Evolutionary conservation across 768 basidiomycete genomes (phyloP).

Genomic region (Serendipita sp.): DNA sequence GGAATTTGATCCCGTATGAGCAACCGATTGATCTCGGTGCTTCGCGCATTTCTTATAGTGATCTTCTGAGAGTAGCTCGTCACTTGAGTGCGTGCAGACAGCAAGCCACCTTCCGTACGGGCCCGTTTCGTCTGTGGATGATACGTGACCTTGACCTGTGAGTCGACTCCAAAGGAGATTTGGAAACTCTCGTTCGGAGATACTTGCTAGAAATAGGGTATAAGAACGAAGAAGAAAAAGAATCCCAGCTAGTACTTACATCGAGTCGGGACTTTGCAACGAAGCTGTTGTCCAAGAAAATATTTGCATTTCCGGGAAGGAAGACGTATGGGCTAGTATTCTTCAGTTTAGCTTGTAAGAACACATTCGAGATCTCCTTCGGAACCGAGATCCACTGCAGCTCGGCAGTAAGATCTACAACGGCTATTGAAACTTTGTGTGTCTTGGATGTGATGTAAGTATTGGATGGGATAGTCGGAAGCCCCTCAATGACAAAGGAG

Average conservation of each 20-base stretch:
- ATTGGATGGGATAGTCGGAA: conserved; percentile 37
- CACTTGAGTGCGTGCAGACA: conserved; percentile 7
- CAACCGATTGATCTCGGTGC: conserved; percentile 2
- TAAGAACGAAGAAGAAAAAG: no score
- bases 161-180: conserved; percentile 34
- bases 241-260: neutral
- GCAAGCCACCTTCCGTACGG: conserved; percentile 1
- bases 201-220: conserved; percentile 24
- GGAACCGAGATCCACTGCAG: conserved; percentile 34
- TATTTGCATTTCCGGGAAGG: conserved; percentile 35
- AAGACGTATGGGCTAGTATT: conserved; percentile 43
- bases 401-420: conserved; percentile 27
- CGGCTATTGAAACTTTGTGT: conserved; percentile 38
- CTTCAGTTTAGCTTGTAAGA: conserved; percentile 29
- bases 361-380: conserved; percentile 31
- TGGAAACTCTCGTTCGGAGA: conserved; percentile 34
- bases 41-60: conserved; percentile 11
- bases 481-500: conserved; percentile 34
- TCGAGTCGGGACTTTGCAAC: conserved; percentile 34
- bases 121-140: conserved; percentile 9
- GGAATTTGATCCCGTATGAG: conserved; percentile 18
- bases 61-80: conserved; percentile 11
- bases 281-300: conserved; percentile 40
- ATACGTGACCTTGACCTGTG: conserved; percentile 22
- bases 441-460: conserved; percentile 20